Conservation (phyloP, 768 basidiomycete genomes). For the Tricholoma sp. region DNA sequence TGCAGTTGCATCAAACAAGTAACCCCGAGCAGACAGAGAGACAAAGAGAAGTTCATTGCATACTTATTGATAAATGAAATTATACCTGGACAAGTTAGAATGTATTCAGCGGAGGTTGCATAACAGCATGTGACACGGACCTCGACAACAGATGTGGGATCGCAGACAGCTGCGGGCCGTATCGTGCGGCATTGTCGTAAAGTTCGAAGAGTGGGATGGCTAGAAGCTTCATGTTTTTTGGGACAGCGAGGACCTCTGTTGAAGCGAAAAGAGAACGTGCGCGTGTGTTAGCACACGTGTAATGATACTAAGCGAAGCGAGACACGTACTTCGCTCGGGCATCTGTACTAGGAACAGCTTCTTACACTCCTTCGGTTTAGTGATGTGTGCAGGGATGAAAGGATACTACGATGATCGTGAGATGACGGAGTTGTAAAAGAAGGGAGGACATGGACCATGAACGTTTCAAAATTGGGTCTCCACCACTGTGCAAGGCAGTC, state of each 20-base stretch:
- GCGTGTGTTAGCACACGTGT: not conserved
- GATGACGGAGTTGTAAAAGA: not conserved
- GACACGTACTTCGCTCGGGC: constrained; percentile 81
- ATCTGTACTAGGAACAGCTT: constrained; percentile 93
- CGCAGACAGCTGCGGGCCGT: constrained; percentile 91
- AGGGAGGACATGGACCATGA: constrained; percentile 67
- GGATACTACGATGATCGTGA: constrained; percentile 59
- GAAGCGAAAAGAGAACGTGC: not conserved
- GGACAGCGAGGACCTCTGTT: constrained; percentile 90
- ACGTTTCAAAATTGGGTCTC: constrained; percentile 97
- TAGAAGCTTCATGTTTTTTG: constrained; percentile 97
- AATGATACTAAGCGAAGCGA: not conserved
- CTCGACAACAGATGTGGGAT: constrained; percentile 90
- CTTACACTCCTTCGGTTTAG: constrained; percentile 97
- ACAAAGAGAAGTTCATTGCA: not conserved
- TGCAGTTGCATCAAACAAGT: not conserved
- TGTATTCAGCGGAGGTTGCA: not conserved
- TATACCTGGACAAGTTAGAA: constrained; percentile 56
- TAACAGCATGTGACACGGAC: constrained; percentile 29
- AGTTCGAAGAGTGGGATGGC: constrained; percentile 96
- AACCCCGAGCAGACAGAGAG: not conserved
- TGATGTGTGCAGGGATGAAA: constrained; percentile 91
- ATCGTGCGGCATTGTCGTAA: constrained; percentile 95
- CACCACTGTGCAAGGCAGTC: constrained; percentile 99
- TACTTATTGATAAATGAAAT: constrained; percentile 70